Percentiles rank a stretch among this genome's conserved stretches.
Evolutionary conservation across 345 rosid species (phyloP).

Genomic region (Gossypioides kirkii): DNA sequence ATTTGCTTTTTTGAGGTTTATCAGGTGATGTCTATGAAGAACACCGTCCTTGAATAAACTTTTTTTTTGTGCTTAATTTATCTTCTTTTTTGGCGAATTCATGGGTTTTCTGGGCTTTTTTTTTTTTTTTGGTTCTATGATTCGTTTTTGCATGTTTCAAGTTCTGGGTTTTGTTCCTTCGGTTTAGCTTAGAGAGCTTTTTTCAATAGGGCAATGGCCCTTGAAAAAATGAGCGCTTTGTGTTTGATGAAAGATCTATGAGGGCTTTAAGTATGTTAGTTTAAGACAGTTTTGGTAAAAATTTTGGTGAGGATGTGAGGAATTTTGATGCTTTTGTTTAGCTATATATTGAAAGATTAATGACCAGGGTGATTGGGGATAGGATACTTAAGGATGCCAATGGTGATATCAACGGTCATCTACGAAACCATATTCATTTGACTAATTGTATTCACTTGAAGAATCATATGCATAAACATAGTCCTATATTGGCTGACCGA

Average conservation of each 20-base stretch:
- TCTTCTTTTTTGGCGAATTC: constrained; percentile 8
- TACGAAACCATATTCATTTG: constrained; percentile 87
- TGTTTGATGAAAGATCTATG: constrained; percentile 17
- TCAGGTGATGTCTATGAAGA: constrained; percentile 32
- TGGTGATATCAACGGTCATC: constrained; percentile 86
- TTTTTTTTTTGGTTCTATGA: neutral
- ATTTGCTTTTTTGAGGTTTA: constrained; percentile 26
- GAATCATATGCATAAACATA: constrained; percentile 97
- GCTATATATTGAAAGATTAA: constrained; percentile 24
- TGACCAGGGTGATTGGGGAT: constrained; percentile 70
- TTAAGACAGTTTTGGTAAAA: constrained; percentile 12
- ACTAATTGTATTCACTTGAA: constrained; percentile 97
- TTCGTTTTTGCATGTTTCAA: constrained; percentile 7
- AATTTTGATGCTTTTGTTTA: constrained; percentile 30
- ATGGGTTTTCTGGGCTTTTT: constrained; percentile 1
- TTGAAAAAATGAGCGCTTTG: constrained; percentile 5
- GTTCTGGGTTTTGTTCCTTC: constrained; percentile 10
- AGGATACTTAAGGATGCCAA: constrained; percentile 80
- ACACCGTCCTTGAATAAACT: neutral
- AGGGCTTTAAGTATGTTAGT: constrained; percentile 26
- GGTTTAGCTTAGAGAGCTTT: constrained; percentile 11
- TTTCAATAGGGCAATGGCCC: too few species aligned
- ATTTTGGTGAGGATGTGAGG: constrained; percentile 33
- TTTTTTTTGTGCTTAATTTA: constrained; percentile 15
- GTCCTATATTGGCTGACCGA: constrained; percentile 68